Conservation (phyloP, 805 yeast species). For the Wickerhamiella azyma region DNA sequence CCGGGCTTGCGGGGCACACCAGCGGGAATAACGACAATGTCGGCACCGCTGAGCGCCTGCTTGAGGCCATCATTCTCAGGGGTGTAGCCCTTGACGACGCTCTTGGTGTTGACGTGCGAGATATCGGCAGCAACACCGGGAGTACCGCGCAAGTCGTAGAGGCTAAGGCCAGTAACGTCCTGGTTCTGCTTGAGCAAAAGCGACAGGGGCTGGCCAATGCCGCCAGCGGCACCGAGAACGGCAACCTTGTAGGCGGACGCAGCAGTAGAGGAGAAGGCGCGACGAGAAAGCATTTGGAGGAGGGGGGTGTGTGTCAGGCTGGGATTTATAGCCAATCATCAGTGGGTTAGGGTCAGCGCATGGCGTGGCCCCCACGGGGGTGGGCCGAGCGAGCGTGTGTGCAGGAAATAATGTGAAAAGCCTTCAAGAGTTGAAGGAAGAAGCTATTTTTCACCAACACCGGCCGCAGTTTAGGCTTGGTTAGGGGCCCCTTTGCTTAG, state of each 20-base stretch:
- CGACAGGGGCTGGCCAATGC: slow-evolving; percentile 87
- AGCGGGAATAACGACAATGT: slow-evolving; percentile 83
- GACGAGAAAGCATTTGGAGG: slow-evolving; percentile 11
- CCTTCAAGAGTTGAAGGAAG: too few relatives aligned
- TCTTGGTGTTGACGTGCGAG: slow-evolving; percentile 86
- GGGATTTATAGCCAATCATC: slow-evolving; percentile 1
- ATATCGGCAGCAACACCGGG: slow-evolving; percentile 96
- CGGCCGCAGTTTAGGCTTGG: too few relatives aligned
- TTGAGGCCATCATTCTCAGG: slow-evolving; percentile 65
- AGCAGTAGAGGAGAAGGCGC: slow-evolving; percentile 21
- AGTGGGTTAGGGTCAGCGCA: not conserved
- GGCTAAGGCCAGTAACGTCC: slow-evolving; percentile 71
- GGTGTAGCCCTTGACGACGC: slow-evolving; percentile 74
- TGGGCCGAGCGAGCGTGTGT: too few relatives aligned
- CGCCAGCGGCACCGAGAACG: slow-evolving; percentile 91
- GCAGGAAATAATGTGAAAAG: too few relatives aligned
- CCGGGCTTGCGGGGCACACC: slow-evolving; percentile 99
- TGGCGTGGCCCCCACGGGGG: too few relatives aligned
- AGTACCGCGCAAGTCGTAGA: slow-evolving; percentile 83
- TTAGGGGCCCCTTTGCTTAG: too few relatives aligned
- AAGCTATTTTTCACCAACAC: too few relatives aligned
- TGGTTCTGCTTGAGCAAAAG: slow-evolving; percentile 74
- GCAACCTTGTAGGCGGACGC: slow-evolving; percentile 45
- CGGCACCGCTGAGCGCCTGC: slow-evolving; percentile 56
- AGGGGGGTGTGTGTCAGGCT: not conserved